phyloP scores from a whole-genome alignment of 2,329 filamentous ascomycete species.

The Colletotrichum coccodes region DNA sequence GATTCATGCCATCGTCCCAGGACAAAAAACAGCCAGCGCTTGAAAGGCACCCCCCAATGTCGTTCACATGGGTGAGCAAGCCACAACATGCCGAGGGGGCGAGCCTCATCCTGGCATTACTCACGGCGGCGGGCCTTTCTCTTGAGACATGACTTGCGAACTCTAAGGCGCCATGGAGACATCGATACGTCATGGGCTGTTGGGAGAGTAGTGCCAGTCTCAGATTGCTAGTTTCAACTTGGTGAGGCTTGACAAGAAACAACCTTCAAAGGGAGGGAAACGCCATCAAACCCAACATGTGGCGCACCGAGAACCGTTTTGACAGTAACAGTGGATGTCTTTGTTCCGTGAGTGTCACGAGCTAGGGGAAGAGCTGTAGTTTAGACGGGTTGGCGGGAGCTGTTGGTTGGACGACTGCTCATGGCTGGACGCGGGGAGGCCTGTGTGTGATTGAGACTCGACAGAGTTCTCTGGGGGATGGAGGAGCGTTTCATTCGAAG shows the following conservation, averaged over 20 bases:
- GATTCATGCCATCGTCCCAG: constrained; percentile 10
- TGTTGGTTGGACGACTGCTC: constrained; percentile 20
- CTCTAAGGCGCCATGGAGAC: background rate
- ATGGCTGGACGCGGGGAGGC: constrained; percentile 10
- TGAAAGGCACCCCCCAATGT: background rate
- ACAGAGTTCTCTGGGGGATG: constrained; percentile 8
- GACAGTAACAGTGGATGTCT: background rate
- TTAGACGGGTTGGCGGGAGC: constrained; percentile 1
- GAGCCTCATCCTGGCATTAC: constrained; percentile 16
- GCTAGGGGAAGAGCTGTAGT: background rate
- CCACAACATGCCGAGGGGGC: constrained; percentile 7
- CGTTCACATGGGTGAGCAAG: constrained; percentile 17
- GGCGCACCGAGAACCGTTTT: background rate
- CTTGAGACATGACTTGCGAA: constrained; percentile 24
- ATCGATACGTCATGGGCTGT: background rate
- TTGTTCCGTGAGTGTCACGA: background rate
- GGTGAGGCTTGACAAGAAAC: background rate
- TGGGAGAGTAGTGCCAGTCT: background rate
- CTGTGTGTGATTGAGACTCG: constrained; percentile 13
- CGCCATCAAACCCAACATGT: background rate
- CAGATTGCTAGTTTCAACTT: background rate
- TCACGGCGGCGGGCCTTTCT: constrained; percentile 5
- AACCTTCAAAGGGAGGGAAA: background rate
- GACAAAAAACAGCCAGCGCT: background rate
- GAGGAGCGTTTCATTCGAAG: constrained; percentile 28